Base-by-base conservation (phyloP, 1,139 yeast species). In the Yamadazyma friedrichii region DNA sequence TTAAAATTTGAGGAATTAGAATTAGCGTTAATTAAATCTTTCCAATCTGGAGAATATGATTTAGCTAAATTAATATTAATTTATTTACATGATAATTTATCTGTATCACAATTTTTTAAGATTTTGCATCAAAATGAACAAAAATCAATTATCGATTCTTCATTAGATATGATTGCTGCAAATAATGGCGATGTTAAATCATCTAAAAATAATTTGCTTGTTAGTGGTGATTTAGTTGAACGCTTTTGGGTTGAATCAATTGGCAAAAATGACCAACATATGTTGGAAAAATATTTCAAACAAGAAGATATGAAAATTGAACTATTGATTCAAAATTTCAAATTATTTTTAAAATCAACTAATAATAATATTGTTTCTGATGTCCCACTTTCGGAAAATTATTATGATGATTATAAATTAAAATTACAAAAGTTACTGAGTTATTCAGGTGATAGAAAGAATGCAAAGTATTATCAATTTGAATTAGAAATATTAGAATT, bases 1-100 rank as follows among this genome's bases (percentile, higher is more conserved):
- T 59, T 89, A 31, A 79, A 77, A 25, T 81, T 87, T 70, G 88
- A 85, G 36, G 95, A 89, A 53, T 68, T 78, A 31, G 88, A 80
- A 45, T 57, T 79, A 31, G 96, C 96, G 0, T 59, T 91, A 27
- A 62, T 75, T 33, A 86, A 84, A 49, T 78, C 95, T 0, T 76
- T 85, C 35, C 82, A 81, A 47, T 76, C 83, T 15, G 79, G 82
- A 9, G 81, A 85, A 50, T 74, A 78, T 30, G 88, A 85, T 55
- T 66, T 91, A 17, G 70, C 86, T 4, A 64, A 77, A 31, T 76
- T 81, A 39, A 80, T 88, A 1, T 59, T 93, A 34, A 58, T 81
- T 16, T 67, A 74, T 32, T 63, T 93, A 16, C 66, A 67, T 41
- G 59, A 65, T 30, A 59, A 60, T 2, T 47, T 71, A n/a, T 54